Conservation (phyloP, 345 rosid species). For the Populus nigra region DNA sequence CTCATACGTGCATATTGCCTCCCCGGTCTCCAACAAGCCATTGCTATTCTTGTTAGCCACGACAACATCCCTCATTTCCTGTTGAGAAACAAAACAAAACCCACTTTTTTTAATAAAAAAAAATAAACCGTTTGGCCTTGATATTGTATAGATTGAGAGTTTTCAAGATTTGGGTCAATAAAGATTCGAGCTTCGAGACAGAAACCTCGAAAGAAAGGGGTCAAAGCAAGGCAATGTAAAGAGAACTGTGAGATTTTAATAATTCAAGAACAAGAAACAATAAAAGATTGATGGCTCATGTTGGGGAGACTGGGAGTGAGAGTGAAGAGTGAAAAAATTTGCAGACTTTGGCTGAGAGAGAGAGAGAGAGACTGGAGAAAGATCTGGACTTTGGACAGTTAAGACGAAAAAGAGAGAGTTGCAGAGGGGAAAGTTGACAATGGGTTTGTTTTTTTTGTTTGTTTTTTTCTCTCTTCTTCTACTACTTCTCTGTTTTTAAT, state of each 20-base stretch:
- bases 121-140: not conserved
- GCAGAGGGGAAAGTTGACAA: slow-evolving; percentile 33
- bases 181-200: not conserved
- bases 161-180: not conserved
- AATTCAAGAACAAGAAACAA: not conserved
- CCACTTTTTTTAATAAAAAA: not conserved
- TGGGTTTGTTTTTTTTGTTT: slow-evolving; percentile 11
- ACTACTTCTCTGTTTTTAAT: not conserved
- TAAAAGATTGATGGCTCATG: slow-evolving; percentile 8
- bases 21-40: slow-evolving; percentile 75
- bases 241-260: not conserved
- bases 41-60: slow-evolving; percentile 65
- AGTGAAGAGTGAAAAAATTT: not conserved
- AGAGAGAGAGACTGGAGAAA: not conserved
- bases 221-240: not conserved
- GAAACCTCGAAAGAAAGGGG: not conserved
- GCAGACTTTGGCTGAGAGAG: not conserved
- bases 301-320: not conserved
- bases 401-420: not conserved
- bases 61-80: slow-evolving; percentile 97
- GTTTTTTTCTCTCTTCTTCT: not conserved
- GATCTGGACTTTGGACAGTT: slow-evolving; percentile 1
- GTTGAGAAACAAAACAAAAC: not conserved
- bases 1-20: slow-evolving; percentile 79
- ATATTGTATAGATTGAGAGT: not conserved